Evolutionary conservation across 1,139 yeast species (phyloP), one percentile per base, ranked within the genome.

Genomic region (Saccharomyces hybrid): DNA sequence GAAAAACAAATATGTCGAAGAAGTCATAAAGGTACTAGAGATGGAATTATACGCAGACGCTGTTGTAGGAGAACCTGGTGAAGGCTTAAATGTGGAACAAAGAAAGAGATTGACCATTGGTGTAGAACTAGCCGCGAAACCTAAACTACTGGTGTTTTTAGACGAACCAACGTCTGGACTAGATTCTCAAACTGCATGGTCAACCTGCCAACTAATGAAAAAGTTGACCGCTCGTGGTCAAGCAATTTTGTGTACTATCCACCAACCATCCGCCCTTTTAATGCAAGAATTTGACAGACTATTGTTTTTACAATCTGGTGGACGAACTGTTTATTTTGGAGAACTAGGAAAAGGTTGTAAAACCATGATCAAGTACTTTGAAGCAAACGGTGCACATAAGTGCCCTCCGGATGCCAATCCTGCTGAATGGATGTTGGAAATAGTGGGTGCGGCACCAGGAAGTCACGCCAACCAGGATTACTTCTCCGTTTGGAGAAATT

Each of bases 401-500:
- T 83, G 86, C 67, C 86, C 88, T 4, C 72, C 75, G 21, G 78
- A 77, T 51, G 88, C 86, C 12, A 84, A 84, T 64, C 90, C 90
- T 9, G 90, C 90, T 4, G 90, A 85, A 67, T 85, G 88, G 88
- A 84, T 84, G 88, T 74, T 84, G 63, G 83, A 81, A 60, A 86
- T 83, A 55, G 84, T 84, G 66, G 89, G 89, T 53, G 89, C 89
- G 44, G 90, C 89, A 32, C 88, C 90, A 5, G 88, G 88, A 21
- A 78, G 86, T 32, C 78, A 76, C 57, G 85, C 88, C 32, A 77
- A 75, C 49, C 79, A 78, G 60, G 84, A 84, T 66, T 84, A 81
- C 69, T 75, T 76, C 58, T 80, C 83, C 57, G 83, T 82, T 32
- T 84, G 90, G 90, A 70, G 73, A 59, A 73, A 75, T 51, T 82